Conservation (phyloP, 73 alveolate species). For the Paramecium biaurelia region DNA sequence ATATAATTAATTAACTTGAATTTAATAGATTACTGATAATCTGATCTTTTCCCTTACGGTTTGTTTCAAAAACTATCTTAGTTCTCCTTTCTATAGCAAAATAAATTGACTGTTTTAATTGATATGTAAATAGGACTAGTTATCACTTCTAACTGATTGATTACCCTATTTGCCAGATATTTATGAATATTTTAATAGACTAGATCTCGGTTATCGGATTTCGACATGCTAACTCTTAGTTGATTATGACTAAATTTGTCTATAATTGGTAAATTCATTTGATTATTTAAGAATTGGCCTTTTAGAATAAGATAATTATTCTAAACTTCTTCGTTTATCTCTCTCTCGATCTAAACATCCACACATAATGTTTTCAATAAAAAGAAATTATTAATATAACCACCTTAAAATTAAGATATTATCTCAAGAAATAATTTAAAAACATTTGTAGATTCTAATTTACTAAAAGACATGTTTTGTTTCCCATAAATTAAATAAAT, state of each 20-base stretch:
- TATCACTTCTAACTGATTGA: neutral
- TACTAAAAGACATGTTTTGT: no score
- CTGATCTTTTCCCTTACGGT: neutral
- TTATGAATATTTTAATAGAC: neutral
- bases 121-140: neutral
- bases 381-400: neutral
- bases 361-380: neutral
- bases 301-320: neutral
- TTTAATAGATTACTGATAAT: neutral
- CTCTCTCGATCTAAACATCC: neutral
- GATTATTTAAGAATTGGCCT: neutral
- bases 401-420: no score
- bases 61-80: neutral
- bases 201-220: neutral
- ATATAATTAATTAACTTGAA: neutral
- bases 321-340: neutral
- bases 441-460: no score
- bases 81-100: neutral
- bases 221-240: neutral
- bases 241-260: neutral
- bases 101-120: conserved; percentile 1
- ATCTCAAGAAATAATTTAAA: no score
- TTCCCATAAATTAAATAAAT: no score
- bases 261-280: neutral
- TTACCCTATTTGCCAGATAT: neutral